phyloP scores from a whole-genome alignment of 2,329 filamentous ascomycete genomes.

The Aureobasidium sp. region DNA sequence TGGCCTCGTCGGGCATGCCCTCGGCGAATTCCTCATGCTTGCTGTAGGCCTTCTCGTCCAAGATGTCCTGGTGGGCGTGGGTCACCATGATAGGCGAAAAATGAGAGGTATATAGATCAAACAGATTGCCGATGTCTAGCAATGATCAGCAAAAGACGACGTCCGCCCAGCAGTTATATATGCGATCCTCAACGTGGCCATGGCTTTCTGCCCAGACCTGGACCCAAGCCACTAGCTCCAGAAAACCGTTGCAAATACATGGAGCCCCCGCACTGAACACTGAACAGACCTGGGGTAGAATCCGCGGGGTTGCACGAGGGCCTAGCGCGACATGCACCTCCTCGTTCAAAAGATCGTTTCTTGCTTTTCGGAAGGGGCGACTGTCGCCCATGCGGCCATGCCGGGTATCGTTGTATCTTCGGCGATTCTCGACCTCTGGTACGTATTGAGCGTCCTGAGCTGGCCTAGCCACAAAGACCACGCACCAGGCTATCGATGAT shows the following conservation, averaged over 20 bases:
- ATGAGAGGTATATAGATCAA: background rate
- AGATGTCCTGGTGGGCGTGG: background rate
- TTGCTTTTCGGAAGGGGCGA: conserved; percentile 1
- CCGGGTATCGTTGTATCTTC: background rate
- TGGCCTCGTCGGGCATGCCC: background rate
- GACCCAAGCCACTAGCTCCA: conserved; percentile 6
- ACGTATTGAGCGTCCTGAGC: background rate
- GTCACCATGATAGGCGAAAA: conserved; percentile 2
- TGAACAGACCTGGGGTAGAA: background rate
- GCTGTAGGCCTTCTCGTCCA: conserved; percentile 7
- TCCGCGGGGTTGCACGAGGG: conserved; percentile 3
- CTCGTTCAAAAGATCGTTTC: background rate
- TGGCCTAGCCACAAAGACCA: background rate
- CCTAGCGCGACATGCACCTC: background rate
- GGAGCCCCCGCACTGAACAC: background rate
- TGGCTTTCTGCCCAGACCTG: conserved; percentile 8
- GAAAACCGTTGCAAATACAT: background rate
- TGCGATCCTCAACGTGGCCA: conserved; percentile 4
- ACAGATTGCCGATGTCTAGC: background rate
- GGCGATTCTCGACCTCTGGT: background rate
- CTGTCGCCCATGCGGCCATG: background rate
- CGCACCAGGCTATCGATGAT: background rate
- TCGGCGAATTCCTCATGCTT: background rate
- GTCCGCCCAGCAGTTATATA: background rate
- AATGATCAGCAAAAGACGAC: background rate